phyloP scores from a whole-genome alignment of 352 stramenopile genomes.

The Globisporangium cylindrosporum region DNA sequence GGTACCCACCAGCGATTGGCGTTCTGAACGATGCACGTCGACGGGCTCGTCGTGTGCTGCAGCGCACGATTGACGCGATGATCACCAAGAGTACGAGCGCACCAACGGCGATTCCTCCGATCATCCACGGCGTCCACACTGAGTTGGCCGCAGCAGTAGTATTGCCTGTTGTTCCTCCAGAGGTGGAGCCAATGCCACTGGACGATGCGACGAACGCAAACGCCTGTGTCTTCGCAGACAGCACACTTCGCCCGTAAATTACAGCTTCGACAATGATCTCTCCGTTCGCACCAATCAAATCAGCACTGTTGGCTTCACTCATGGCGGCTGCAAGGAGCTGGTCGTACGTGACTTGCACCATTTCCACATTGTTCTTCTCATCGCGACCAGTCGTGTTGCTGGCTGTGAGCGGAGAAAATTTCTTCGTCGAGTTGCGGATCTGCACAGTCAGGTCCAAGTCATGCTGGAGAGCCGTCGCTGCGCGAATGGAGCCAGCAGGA shows the following conservation, averaged over 20 bases:
- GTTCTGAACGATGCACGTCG: constrained; percentile 10
- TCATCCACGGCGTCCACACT: constrained; percentile 61
- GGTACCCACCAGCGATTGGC: constrained; percentile 8
- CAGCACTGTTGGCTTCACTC: constrained; percentile 19
- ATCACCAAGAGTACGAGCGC: constrained; percentile 54
- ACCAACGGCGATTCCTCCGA: constrained; percentile 40
- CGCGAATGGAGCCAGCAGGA: constrained; percentile 58
- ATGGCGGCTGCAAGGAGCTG: constrained; percentile 46
- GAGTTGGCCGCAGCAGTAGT: constrained; percentile 12
- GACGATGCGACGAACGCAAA: constrained; percentile 82
- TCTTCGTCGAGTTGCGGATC: constrained; percentile 50
- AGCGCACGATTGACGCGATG: constrained; percentile 34
- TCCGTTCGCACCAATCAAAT: constrained; percentile 25
- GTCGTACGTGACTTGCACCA: constrained; percentile 73
- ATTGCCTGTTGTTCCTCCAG: constrained; percentile 20
- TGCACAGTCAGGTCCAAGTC: constrained; percentile 72
- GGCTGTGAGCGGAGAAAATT: constrained; percentile 62
- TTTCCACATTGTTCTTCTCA: constrained; percentile 82
- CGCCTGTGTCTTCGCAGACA: constrained; percentile 49
- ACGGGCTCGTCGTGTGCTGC: constrained; percentile 24
- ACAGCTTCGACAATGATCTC: constrained; percentile 75
- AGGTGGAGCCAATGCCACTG: constrained; percentile 59
- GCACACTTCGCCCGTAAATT: constrained; percentile 60
- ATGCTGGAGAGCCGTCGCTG: constrained; percentile 68
- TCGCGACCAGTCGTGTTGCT: constrained; percentile 45